These are phyloP conservation scores for Ascodesmis nigricans DNA, from an alignment of 495 filamentous ascomycete genomes.

Conservation along the genomic window DNA sequence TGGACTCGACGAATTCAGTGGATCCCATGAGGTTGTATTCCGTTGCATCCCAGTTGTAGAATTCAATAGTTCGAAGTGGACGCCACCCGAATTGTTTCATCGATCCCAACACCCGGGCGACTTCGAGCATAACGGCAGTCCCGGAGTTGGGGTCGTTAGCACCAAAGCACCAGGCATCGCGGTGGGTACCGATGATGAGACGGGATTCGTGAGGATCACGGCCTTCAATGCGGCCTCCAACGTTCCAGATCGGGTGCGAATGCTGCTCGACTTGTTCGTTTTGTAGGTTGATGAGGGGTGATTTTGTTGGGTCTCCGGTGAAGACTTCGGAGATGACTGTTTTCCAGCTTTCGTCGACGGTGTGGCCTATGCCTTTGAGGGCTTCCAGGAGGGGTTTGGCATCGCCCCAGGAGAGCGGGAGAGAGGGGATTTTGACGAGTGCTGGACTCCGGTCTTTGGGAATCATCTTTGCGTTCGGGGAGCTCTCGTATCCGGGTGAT, in stretches of 20 bases:
- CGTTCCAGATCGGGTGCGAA: conserved; percentile 71
- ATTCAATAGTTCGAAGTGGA: conserved; percentile 79
- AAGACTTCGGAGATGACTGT: conserved; percentile 59
- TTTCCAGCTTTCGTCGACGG: conserved; percentile 49
- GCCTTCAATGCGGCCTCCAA: conserved; percentile 62
- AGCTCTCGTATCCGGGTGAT: conserved; percentile 68
- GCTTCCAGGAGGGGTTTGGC: conserved; percentile 56
- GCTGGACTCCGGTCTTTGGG: conserved; percentile 47
- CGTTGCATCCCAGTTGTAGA: conserved; percentile 83
- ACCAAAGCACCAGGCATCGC: conserved; percentile 83
- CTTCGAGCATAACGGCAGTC: conserved; percentile 75
- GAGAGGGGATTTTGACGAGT: conserved; percentile 60
- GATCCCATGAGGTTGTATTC: conserved; percentile 89
- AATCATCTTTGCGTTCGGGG: conserved; percentile 39
- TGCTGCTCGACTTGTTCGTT: conserved; percentile 74
- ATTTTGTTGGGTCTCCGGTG: conserved; percentile 42
- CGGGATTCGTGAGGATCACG: conserved; percentile 63
- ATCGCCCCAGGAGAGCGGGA: conserved; percentile 75
- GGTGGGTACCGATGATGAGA: conserved; percentile 81
- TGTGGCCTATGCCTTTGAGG: conserved; percentile 53
- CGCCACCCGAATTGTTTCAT: conserved; percentile 58
- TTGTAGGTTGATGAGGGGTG: conserved; percentile 55
- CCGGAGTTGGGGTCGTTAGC: conserved; percentile 69
- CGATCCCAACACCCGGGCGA: conserved; percentile 62
- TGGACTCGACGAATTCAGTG: conserved; percentile 35